Conservation (phyloP, 208 protist genomes). For the Acanthamoeba divionensis region DNA sequence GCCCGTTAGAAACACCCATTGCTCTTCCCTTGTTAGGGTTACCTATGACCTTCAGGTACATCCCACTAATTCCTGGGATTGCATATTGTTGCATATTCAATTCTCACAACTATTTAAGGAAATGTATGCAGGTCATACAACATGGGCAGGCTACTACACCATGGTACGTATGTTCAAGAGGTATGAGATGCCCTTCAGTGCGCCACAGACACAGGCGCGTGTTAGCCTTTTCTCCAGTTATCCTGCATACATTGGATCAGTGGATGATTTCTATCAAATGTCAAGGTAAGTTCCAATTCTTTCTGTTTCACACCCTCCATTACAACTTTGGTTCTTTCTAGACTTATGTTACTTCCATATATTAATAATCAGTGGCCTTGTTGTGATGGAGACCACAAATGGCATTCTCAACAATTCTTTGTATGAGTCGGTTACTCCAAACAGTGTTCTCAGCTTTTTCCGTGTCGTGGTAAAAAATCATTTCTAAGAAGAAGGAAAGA, state of each 20-base stretch:
- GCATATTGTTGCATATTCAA: no score
- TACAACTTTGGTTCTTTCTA: background rate
- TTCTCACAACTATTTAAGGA: no score
- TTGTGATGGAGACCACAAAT: conserved; percentile 81
- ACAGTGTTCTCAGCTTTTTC: conserved; percentile 73
- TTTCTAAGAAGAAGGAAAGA: background rate
- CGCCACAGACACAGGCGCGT: background rate
- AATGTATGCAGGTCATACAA: conserved; percentile 53
- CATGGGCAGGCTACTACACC: conserved; percentile 63
- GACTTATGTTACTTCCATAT: background rate
- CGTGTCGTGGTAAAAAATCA: no score
- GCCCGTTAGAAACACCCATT: conserved; percentile 23
- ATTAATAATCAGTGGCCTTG: conserved; percentile 58
- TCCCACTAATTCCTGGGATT: no score
- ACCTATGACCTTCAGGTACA: background rate
- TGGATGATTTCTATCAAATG: conserved; percentile 90
- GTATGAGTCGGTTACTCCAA: conserved; percentile 58
- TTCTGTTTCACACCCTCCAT: background rate
- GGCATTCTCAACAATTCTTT: conserved; percentile 64
- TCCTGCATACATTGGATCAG: conserved; percentile 79
- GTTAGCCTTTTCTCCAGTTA: conserved; percentile 80
- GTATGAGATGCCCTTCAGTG: conserved; percentile 60
- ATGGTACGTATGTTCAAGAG: conserved; percentile 80
- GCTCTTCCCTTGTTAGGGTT: conserved; percentile 33
- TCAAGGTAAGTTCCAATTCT: background rate